phyloP scores from a whole-genome alignment of 495 filamentous ascomycete species.

The Hypoxylon fuscum region DNA sequence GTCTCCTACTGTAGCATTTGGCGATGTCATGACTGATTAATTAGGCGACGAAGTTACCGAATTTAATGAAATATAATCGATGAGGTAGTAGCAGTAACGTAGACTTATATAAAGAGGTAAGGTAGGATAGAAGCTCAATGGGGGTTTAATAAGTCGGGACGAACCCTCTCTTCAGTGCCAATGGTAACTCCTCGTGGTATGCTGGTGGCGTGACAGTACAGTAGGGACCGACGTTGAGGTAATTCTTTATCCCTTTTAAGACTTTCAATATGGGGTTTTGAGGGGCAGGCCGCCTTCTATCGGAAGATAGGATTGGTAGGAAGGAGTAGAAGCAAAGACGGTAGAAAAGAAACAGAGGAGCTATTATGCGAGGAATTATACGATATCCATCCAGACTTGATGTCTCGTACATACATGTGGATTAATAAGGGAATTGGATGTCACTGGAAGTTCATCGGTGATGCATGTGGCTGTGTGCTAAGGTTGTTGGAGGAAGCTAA shows the following conservation, averaged over 20 bases:
- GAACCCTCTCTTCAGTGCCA: background rate
- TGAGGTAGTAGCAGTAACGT: background rate
- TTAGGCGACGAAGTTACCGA: background rate
- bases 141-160: too few species aligned
- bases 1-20: constrained; percentile 10
- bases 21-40: background rate
- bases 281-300: background rate
- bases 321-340: too few species aligned
- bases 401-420: too few species aligned
- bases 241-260: background rate
- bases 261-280: background rate
- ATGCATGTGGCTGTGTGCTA: too few species aligned
- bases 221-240: background rate
- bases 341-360: too few species aligned
- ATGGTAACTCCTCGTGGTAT: constrained; percentile 3
- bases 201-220: constrained; percentile 16
- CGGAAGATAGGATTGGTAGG: too few species aligned
- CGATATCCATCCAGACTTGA: too few species aligned
- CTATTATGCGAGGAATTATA: too few species aligned
- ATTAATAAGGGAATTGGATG: too few species aligned
- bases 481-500: too few species aligned
- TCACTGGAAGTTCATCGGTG: too few species aligned
- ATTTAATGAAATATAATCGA: background rate
- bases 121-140: background rate
- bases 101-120: too few species aligned